A percentile compares a stretch with the other conserved stretches of the same genome.
Conservation (phyloP, 2,329 filamentous ascomycete genomes). For the Fusarium guadeloupense region DNA sequence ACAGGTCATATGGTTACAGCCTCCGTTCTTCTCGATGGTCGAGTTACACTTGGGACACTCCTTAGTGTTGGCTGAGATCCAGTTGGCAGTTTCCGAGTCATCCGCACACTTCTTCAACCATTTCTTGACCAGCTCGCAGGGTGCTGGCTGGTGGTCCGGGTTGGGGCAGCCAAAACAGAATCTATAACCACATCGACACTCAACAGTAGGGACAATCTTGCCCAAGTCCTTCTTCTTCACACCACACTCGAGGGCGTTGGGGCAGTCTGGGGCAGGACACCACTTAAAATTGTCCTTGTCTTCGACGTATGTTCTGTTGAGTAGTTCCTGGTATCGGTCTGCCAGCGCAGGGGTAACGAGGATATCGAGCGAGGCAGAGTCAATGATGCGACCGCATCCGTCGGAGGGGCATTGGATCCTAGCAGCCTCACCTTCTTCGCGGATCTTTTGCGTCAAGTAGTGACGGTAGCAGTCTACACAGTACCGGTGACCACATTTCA, state of each 20-base stretch:
- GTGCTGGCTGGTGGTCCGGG: constrained; percentile 90
- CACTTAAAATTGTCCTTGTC: constrained; percentile 96
- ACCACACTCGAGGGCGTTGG: constrained; percentile 87
- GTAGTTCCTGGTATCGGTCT: constrained; percentile 79
- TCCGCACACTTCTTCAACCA: constrained; percentile 99
- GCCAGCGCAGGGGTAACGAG: constrained; percentile 69
- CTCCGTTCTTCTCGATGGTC: constrained; percentile 98
- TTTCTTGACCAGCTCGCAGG: constrained; percentile 88
- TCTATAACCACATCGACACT: constrained; percentile 82
- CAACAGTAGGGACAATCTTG: constrained; percentile 87
- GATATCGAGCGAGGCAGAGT: constrained; percentile 85
- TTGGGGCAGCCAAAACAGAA: constrained; percentile 97
- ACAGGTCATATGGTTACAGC: constrained; percentile 98
- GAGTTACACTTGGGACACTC: constrained; percentile 96
- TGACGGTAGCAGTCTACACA: constrained; percentile 93
- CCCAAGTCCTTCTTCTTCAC: constrained; percentile 89
- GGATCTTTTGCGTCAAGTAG: constrained; percentile 92
- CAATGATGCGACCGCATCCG: constrained; percentile 87
- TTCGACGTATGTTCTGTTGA: constrained; percentile 95
- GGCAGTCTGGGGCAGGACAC: constrained; percentile 98
- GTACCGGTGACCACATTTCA: constrained; percentile 94
- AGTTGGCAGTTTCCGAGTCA: constrained; percentile 97
- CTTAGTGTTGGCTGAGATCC: constrained; percentile 99
- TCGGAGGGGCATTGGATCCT: constrained; percentile 93
- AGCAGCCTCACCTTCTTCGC: constrained; percentile 93